Conservation (phyloP, 495 filamentous ascomycete species). For the Tuber indicum region DNA sequence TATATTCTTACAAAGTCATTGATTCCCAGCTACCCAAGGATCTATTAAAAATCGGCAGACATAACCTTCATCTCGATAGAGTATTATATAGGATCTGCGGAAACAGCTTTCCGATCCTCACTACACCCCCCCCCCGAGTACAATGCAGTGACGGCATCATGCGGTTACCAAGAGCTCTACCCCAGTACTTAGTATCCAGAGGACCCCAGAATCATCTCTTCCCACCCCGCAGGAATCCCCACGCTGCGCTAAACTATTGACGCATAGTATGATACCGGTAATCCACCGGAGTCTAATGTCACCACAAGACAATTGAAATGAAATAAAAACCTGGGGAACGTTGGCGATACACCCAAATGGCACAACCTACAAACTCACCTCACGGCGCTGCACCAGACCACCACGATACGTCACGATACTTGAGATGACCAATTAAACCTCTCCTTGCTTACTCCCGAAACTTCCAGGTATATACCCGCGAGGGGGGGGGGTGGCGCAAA, state of each 20-base stretch:
- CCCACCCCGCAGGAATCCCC: not conserved
- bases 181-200: slow-evolving; percentile 8
- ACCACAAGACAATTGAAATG: not conserved
- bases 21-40: not conserved
- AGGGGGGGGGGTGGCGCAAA: not conserved
- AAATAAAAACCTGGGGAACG: not conserved
- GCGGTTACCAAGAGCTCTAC: not conserved
- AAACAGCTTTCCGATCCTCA: not conserved
- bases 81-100: not conserved
- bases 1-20: not conserved
- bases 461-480: not conserved
- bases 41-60: not conserved
- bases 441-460: not conserved
- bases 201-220: not conserved
- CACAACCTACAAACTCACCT: not conserved
- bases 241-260: not conserved
- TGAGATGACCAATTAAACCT: not conserved
- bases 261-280: not conserved
- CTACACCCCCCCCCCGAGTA: not conserved
- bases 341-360: not conserved
- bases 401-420: not conserved
- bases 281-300: not conserved
- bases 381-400: not conserved
- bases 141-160: not conserved
- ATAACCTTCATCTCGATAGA: not conserved